Conservation (phyloP, 768 basidiomycete species). For the Tulasnella sp. region DNA sequence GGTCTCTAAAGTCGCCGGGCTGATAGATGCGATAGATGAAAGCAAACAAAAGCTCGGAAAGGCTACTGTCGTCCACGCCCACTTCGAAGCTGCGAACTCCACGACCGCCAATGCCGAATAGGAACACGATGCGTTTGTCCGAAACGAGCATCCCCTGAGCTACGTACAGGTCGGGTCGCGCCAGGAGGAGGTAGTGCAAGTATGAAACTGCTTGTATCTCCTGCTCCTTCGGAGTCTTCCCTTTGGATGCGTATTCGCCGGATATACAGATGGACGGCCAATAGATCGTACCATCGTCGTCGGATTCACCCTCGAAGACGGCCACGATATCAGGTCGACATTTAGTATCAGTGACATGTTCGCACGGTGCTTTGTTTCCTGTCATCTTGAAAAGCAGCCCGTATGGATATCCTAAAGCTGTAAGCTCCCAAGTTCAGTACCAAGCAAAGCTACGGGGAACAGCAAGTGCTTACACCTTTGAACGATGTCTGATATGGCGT, state of each 20-base stretch:
- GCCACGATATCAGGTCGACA: neutral
- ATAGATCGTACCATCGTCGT: neutral
- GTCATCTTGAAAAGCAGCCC: neutral
- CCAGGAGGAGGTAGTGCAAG: constrained; percentile 1
- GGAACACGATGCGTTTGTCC: neutral
- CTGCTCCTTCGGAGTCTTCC: neutral
- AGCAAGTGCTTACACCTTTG: neutral
- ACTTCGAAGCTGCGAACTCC: neutral
- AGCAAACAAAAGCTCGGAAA: neutral
- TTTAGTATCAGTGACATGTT: neutral
- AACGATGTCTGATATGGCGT: neutral
- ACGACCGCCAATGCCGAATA: neutral
- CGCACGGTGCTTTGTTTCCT: neutral
- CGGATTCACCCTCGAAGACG: neutral
- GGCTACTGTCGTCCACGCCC: neutral
- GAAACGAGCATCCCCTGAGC: neutral
- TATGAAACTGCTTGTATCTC: neutral
- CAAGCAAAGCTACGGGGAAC: neutral
- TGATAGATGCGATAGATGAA: neutral
- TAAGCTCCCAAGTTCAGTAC: neutral
- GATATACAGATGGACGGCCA: neutral
- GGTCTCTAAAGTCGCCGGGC: neutral
- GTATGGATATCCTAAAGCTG: neutral
- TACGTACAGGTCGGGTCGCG: neutral
- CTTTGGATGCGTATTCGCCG: neutral